Percentiles rank a stretch among this genome's conserved stretches.
Evolutionary conservation across 306 rosid genomes (phyloP).

Genomic region (Prunus campanulata): DNA sequence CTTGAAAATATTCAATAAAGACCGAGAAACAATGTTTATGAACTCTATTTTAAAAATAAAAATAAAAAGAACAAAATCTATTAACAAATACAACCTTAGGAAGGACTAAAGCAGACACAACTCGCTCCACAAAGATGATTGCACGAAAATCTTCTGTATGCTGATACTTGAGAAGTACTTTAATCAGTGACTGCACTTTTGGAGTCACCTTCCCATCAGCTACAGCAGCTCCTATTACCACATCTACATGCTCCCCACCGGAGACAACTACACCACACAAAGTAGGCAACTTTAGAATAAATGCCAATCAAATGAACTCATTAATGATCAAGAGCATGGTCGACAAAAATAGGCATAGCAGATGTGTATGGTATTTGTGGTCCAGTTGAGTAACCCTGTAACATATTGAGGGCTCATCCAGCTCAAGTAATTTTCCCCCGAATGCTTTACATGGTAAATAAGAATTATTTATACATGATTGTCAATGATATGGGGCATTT

Average conservation of each 20-base stretch:
- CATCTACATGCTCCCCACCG: slow-evolving; percentile 99
- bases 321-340: slow-evolving; percentile 9
- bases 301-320: slow-evolving; percentile 22
- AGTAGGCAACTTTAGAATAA: slow-evolving; percentile 23
- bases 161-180: slow-evolving; percentile 88
- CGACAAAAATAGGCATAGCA: not conserved
- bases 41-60: not conserved
- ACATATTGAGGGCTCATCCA: not conserved
- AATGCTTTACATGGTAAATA: not conserved
- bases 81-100: slow-evolving; percentile 68
- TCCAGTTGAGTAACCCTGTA: not conserved
- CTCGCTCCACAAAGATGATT: slow-evolving; percentile 97
- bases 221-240: slow-evolving; percentile 95
- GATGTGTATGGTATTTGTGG: not conserved
- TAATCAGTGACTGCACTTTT: slow-evolving; percentile 92
- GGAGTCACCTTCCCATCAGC: slow-evolving; percentile 99
- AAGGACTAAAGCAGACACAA: slow-evolving; percentile 96
- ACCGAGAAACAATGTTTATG: not conserved
- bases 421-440: not conserved
- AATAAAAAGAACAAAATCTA: slow-evolving; percentile 12
- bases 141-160: slow-evolving; percentile 95
- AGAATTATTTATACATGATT: not conserved
- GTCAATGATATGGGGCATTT: not conserved
- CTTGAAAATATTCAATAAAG: slow-evolving; percentile 25
- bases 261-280: slow-evolving; percentile 65